These are phyloP conservation scores for Dunaliella salina DNA, from an alignment of 163 green algal species.

Conservation along the genomic window DNA sequence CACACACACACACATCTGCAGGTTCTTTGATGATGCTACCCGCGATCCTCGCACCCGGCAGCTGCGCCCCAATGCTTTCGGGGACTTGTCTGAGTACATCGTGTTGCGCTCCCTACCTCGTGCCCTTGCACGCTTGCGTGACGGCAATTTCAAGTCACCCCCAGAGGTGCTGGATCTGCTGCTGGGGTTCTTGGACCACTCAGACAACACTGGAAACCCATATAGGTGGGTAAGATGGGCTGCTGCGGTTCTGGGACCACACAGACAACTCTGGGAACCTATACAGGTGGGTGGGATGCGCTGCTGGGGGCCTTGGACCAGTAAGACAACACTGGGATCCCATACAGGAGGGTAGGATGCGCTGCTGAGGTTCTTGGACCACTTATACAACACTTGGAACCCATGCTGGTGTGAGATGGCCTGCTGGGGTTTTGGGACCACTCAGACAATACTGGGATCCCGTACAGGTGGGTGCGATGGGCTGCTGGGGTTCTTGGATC, in stretches of 20 bases:
- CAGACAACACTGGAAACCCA: constrained; percentile 26
- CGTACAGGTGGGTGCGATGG: too few species aligned
- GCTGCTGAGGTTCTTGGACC: constrained; percentile 15
- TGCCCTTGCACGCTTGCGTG: constrained; percentile 18
- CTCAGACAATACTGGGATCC: too few species aligned
- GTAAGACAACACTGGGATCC: too few species aligned
- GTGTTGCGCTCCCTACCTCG: constrained; percentile 12
- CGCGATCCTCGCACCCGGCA: constrained; percentile 18
- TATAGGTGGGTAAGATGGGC: neutral
- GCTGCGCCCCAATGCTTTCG: constrained; percentile 33
- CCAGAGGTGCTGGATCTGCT: constrained; percentile 26
- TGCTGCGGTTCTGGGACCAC: too few species aligned
- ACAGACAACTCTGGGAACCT: too few species aligned
- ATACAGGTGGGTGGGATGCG: too few species aligned
- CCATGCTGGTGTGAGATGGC: neutral
- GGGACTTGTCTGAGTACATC: constrained; percentile 27
- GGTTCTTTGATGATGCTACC: neutral
- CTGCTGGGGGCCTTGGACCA: too few species aligned
- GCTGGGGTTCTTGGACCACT: constrained; percentile 18
- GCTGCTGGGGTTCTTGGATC: too few species aligned
- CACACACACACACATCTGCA: neutral
- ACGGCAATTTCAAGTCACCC: constrained; percentile 20
- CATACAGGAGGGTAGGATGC: too few species aligned
- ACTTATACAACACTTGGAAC: constrained; percentile 27
- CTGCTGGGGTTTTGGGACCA: too few species aligned